phyloP scores from a whole-genome alignment of 345 rosid genomes.

The Microcos paniculata region DNA sequence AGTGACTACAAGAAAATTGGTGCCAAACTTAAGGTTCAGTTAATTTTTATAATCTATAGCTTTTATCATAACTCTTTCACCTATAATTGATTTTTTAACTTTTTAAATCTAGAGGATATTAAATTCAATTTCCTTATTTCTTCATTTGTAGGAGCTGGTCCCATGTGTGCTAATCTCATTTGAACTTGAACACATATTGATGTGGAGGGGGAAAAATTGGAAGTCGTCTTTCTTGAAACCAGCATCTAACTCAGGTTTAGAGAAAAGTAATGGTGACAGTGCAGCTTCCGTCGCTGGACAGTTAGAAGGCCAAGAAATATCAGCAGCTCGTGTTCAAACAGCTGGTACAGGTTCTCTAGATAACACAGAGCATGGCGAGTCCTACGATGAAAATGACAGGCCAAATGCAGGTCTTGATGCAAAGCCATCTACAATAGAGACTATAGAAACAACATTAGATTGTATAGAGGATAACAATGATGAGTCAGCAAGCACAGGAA shows the following conservation, averaged over 20 bases:
- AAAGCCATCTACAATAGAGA: slow-evolving; percentile 20
- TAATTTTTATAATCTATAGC: background rate
- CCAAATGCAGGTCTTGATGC: slow-evolving; percentile 6
- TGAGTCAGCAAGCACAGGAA: slow-evolving; percentile 9
- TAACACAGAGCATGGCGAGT: slow-evolving; percentile 21
- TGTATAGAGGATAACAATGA: background rate
- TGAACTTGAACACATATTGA: slow-evolving; percentile 72
- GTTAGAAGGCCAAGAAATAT: slow-evolving; percentile 31
- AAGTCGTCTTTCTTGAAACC: slow-evolving; percentile 45
- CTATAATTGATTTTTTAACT: background rate
- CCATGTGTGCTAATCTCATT: slow-evolving; percentile 85
- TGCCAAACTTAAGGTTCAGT: slow-evolving; percentile 82
- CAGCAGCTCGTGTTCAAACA: slow-evolving; percentile 15
- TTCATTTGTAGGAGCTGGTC: slow-evolving; percentile 67
- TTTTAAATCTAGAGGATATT: background rate
- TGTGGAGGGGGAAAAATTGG: slow-evolving; percentile 88
- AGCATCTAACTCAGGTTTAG: slow-evolving; percentile 2
- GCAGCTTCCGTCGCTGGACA: slow-evolving; percentile 17
- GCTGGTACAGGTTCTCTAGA: slow-evolving; percentile 23
- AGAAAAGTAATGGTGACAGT: slow-evolving; percentile 13
- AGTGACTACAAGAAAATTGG: slow-evolving; percentile 86
- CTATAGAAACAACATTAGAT: slow-evolving; percentile 6
- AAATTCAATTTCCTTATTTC: background rate
- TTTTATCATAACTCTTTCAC: background rate
- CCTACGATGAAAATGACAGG: slow-evolving; percentile 2